Evolutionary conservation across 1,284 basidiomycete genomes (phyloP).

Genomic region (Tranzscheliella williamsii): DNA sequence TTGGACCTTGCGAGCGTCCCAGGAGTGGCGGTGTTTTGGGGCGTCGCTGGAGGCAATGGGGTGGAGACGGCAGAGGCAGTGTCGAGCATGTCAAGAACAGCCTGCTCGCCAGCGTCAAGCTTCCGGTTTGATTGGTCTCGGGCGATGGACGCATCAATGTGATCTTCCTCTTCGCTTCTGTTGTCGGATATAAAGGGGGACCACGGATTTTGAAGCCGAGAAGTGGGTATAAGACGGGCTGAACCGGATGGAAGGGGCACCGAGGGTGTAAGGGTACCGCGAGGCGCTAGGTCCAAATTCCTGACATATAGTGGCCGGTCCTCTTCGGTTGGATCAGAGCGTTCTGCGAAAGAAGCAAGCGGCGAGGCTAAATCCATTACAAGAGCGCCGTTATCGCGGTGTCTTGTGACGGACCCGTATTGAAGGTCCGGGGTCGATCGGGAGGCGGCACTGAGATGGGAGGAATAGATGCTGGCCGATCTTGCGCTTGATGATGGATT

Average conservation of each 20-base stretch:
- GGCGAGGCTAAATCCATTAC: constrained; percentile 15
- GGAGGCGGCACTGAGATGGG: constrained; percentile 32
- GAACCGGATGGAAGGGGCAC: constrained; percentile 11
- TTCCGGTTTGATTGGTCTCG: constrained; percentile 13
- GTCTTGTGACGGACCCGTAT: constrained; percentile 15
- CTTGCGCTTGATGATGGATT: constrained; percentile 3
- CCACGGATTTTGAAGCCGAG: constrained; percentile 25
- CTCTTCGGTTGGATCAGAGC: background rate
- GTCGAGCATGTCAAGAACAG: constrained; percentile 49
- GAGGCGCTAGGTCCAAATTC: constrained; percentile 44
- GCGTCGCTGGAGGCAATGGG: constrained; percentile 10
- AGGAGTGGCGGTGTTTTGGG: constrained; percentile 25
- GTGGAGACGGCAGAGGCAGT: constrained; percentile 10
- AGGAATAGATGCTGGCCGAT: constrained; percentile 22
- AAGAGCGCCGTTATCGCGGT: constrained; percentile 26
- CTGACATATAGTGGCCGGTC: constrained; percentile 10
- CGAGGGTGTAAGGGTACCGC: constrained; percentile 33
- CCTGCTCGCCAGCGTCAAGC: constrained; percentile 26
- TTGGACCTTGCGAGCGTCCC: constrained; percentile 19
- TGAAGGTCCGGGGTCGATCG: constrained; percentile 31
- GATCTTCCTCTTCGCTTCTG: constrained; percentile 25
- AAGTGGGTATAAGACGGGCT: constrained; percentile 4
- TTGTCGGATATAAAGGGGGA: constrained; percentile 9
- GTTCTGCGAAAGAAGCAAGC: constrained; percentile 10
- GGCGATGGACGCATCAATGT: constrained; percentile 32